These are phyloP conservation scores for Metschnikowia kunwiensis DNA, from an alignment of 805 yeast species.

Conservation along the genomic window DNA sequence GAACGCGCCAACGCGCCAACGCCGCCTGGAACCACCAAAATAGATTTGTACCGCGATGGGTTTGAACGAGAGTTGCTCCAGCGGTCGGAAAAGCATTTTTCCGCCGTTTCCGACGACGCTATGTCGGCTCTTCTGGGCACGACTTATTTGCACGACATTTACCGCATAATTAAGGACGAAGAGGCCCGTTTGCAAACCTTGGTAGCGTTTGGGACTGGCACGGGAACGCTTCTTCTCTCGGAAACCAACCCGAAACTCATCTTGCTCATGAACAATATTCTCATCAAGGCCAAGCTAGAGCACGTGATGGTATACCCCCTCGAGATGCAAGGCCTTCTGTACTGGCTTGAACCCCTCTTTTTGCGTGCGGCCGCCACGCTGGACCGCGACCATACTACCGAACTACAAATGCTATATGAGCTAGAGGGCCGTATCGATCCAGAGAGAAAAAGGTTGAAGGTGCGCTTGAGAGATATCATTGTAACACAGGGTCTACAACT, in stretches of 20 bases:
- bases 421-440: constrained; percentile 54
- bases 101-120: constrained; percentile 42
- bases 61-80: constrained; percentile 66
- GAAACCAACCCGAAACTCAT: constrained; percentile 52
- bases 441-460: constrained; percentile 47
- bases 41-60: constrained; percentile 53
- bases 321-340: constrained; percentile 54
- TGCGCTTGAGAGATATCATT: constrained; percentile 47
- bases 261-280: constrained; percentile 54
- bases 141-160: constrained; percentile 50
- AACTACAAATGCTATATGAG: constrained; percentile 47
- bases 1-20: constrained; percentile 17
- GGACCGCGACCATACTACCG: constrained; percentile 25
- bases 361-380: constrained; percentile 7
- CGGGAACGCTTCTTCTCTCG: constrained; percentile 16
- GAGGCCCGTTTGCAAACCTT: constrained; percentile 51
- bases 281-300: constrained; percentile 57
- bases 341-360: constrained; percentile 51
- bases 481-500: constrained; percentile 43
- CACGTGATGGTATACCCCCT: constrained; percentile 45
- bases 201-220: constrained; percentile 26
- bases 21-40: constrained; percentile 23
- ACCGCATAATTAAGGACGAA: constrained; percentile 60
- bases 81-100: constrained; percentile 56
- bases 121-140: constrained; percentile 45